Percentiles rank a stretch among this genome's conserved stretches.
Conservation (phyloP, 2,329 filamentous ascomycete genomes). For the Ophiosphaerella korrae region DNA sequence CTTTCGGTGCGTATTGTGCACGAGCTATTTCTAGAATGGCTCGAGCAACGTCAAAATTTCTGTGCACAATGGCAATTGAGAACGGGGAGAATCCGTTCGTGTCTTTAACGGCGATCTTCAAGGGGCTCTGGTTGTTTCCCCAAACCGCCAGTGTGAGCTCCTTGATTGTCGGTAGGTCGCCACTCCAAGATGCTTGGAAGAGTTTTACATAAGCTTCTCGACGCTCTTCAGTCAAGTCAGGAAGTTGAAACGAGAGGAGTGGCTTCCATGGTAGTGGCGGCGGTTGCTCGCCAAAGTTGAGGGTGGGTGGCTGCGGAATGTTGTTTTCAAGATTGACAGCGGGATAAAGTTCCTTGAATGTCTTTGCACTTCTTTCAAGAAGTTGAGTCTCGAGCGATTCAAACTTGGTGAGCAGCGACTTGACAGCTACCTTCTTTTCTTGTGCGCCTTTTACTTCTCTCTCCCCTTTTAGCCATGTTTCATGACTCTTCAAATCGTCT, state of each 20-base stretch:
- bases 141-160: constrained; percentile 65
- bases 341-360: constrained; percentile 68
- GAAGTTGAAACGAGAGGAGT: constrained; percentile 50
- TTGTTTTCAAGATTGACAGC: constrained; percentile 9
- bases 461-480: constrained; percentile 20
- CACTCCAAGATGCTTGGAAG: constrained; percentile 75
- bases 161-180: constrained; percentile 71
- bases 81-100: constrained; percentile 63
- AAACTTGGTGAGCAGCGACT: constrained; percentile 57
- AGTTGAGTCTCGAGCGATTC: constrained; percentile 62
- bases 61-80: constrained; percentile 68
- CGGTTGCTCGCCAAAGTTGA: constrained; percentile 3
- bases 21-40: constrained; percentile 72
- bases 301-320: background rate
- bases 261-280: constrained; percentile 19
- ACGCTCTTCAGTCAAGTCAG: constrained; percentile 59
- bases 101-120: constrained; percentile 68
- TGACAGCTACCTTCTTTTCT: constrained; percentile 64
- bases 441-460: constrained; percentile 37
- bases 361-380: constrained; percentile 66
- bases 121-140: constrained; percentile 58
- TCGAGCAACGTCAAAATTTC: constrained; percentile 67
- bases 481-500: constrained; percentile 39
- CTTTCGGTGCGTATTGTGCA: constrained; percentile 67
- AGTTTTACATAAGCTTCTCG: constrained; percentile 67